Evolutionary conservation across 352 stramenopile species (phyloP).

Genomic region (Vaucheria bursata): DNA sequence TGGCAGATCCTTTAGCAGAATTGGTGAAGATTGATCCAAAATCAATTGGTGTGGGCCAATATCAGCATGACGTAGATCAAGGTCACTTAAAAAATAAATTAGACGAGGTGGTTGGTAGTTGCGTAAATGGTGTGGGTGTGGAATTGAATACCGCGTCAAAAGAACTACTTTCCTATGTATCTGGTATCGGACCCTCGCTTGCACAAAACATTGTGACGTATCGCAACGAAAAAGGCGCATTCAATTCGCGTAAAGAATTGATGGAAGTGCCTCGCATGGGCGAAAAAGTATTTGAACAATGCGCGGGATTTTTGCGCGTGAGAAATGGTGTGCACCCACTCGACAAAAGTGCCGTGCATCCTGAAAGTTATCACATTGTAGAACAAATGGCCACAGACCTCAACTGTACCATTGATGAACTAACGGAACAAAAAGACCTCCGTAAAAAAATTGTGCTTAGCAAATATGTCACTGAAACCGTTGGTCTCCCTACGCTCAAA

Average conservation of each 20-base stretch:
- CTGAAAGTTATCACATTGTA: conserved; percentile 2
- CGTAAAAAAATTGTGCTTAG: background rate
- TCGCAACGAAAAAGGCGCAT: background rate
- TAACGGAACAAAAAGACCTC: background rate
- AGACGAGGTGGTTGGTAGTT: background rate
- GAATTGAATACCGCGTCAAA: background rate
- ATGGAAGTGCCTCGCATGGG: background rate
- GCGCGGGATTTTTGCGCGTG: background rate
- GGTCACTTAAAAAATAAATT: background rate
- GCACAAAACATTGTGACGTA: background rate
- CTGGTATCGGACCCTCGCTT: background rate
- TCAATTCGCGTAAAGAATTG: background rate
- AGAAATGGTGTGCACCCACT: background rate
- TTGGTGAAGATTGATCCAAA: conserved; percentile 3
- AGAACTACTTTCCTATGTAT: background rate
- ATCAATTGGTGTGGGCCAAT: background rate
- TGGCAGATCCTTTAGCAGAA: background rate
- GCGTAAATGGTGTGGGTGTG: background rate
- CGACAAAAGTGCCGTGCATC: background rate
- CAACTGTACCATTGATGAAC: background rate
- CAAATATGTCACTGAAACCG: background rate
- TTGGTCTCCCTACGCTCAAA: background rate
- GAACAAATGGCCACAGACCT: background rate
- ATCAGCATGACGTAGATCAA: background rate
- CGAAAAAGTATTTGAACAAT: conserved; percentile 3